Conservation (phyloP, 805 yeast genomes). For the Teunomyces barrocoloradensis region DNA sequence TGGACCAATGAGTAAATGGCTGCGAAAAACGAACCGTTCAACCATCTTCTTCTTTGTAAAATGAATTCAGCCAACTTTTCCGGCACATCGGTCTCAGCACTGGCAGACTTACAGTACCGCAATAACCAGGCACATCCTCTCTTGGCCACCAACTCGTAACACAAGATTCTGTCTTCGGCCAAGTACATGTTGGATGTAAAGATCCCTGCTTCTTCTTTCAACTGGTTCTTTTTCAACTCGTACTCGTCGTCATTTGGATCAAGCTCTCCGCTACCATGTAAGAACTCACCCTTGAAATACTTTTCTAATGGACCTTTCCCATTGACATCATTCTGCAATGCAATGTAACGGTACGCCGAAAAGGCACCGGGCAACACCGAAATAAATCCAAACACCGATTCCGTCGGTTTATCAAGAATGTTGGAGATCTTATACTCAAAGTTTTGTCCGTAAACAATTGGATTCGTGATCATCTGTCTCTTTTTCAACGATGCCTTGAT, state of each 20-base stretch:
- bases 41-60: slow-evolving; percentile 65
- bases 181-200: slow-evolving; percentile 68
- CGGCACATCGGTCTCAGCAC: slow-evolving; percentile 70
- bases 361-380: slow-evolving; percentile 69
- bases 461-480: slow-evolving; percentile 50
- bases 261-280: slow-evolving; percentile 54
- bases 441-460: slow-evolving; percentile 63
- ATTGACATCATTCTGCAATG: slow-evolving; percentile 52
- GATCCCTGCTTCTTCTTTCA: slow-evolving; percentile 48
- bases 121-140: slow-evolving; percentile 57
- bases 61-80: slow-evolving; percentile 60
- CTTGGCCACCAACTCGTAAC: slow-evolving; percentile 64
- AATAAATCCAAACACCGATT: slow-evolving; percentile 62
- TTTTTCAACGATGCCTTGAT: slow-evolving; percentile 56
- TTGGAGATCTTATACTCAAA: slow-evolving; percentile 68
- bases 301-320: slow-evolving; percentile 62
- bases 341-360: slow-evolving; percentile 60
- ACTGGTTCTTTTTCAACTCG: slow-evolving; percentile 32
- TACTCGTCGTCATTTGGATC: slow-evolving; percentile 57
- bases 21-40: slow-evolving; percentile 69
- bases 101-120: slow-evolving; percentile 59
- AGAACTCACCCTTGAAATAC: slow-evolving; percentile 64
- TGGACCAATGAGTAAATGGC: slow-evolving; percentile 56
- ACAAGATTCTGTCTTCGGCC: slow-evolving; percentile 67
- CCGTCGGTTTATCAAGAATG: slow-evolving; percentile 65